A percentile compares a stretch with the other conserved stretches of the same genome.
Conservation (phyloP, 2,329 filamentous ascomycete genomes). For the Cladobotryum protrusum region DNA sequence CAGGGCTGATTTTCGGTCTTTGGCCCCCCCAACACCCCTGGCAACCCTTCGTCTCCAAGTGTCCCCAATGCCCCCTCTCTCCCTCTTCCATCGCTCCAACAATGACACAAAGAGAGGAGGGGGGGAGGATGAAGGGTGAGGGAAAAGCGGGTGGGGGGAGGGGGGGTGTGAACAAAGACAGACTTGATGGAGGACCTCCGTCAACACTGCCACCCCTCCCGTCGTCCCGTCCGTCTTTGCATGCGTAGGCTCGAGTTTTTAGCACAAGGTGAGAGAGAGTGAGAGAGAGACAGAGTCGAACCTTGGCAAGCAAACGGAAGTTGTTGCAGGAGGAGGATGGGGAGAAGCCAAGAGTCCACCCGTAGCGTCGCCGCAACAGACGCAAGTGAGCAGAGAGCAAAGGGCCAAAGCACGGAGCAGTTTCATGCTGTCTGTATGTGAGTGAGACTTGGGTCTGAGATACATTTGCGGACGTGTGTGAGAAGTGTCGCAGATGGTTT, state of each 20-base stretch:
- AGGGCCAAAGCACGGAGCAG: no score
- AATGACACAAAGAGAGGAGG: no score
- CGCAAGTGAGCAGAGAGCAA: no score
- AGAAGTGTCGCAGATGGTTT: no score
- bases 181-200: not conserved
- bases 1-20: not conserved
- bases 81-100: no score
- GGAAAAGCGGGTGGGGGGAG: not conserved
- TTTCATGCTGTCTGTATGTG: no score
- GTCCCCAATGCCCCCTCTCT: not conserved
- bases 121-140: not conserved
- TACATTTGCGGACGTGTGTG: no score
- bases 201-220: slow-evolving; percentile 2
- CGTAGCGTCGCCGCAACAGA: no score
- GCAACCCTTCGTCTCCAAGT: not conserved
- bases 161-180: not conserved
- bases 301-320: not conserved
- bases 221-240: not conserved
- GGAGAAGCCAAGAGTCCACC: no score
- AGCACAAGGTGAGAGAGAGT: not conserved
- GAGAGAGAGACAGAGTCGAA: not conserved
- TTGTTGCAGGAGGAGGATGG: no score
- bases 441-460: no score
- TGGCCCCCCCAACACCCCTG: no score
- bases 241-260: not conserved